Base-by-base conservation (phyloP, 2,329 filamentous ascomycete species). In the Cryphonectria radicalis region DNA sequence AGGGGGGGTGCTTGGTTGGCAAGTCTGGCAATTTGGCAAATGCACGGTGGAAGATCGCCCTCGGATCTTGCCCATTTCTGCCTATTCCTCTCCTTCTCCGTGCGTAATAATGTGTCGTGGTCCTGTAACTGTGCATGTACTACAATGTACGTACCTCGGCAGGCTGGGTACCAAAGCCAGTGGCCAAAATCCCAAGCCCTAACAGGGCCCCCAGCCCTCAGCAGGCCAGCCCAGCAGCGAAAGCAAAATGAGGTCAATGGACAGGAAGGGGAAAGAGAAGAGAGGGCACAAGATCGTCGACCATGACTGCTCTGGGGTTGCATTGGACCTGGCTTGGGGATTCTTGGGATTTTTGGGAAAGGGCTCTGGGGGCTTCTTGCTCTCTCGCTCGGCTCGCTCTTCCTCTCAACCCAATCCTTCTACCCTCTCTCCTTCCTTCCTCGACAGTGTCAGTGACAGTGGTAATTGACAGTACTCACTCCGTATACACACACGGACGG, bases 61-160 rank as follows among this genome's bases (percentile, higher is more conserved):
- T 59, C 55, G 28, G 55, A 59, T 59, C 55, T 59, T 59, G 55
- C 25, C 28, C 55, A 59, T 32, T 59, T 59, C 55, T 59, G 55
- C 55, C 53, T 7, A 11, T 59, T 59, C 25, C 55, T 59, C 28
- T 59, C 28, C 28, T 13, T 35, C 55, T 32, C 25, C 55, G 55
- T 25, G 46, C 46, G 46, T n/a, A 50, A 50, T 50, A 50, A 50
- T 2, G 22, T 4, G 22, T n/a, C 22, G 22, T 50, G 22, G 46
- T 11, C n/a, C 46, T 50, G 46, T n/a, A 50, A 50, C 46, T 50
- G 46, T 50, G 53, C 25, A 57, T 28, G 53, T 57, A 28, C 55
- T 28, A 57, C 43, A 22, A 50, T 32, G 53, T 28, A 57, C 25
- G 13, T 57, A 28, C 13, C 14, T 28, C 4, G 25, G 28, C 25